Evolutionary conservation across 2,329 filamentous ascomycete genomes (phyloP).

Genomic region (Colletotrichum noveboracense): DNA sequence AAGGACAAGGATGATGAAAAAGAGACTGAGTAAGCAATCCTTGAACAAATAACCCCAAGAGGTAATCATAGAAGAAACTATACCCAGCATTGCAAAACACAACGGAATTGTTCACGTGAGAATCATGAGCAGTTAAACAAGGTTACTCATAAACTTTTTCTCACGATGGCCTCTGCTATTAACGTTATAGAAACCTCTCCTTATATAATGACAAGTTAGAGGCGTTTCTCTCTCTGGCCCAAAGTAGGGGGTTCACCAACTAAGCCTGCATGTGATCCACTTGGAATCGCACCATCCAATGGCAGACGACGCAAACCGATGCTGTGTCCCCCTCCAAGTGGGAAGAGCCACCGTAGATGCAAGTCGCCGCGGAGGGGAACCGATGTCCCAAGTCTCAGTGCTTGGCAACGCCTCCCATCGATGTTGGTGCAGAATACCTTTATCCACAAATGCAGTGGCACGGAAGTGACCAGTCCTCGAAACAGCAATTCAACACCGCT

Average conservation of each 20-base stretch:
- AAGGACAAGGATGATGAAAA: no score
- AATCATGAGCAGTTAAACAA: no score
- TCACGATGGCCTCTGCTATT: not conserved
- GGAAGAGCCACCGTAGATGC: not conserved
- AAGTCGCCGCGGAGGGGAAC: not conserved
- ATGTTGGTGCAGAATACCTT: not conserved
- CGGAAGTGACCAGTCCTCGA: not conserved
- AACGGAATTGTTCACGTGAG: no score
- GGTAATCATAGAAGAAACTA: no score
- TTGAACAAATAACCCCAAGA: no score
- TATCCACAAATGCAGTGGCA: not conserved
- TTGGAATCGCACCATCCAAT: slow-evolving; percentile 3
- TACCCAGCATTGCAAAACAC: no score
- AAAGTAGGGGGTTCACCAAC: not conserved
- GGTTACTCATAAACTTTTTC: not conserved
- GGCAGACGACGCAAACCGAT: not conserved
- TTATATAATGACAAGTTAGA: not conserved
- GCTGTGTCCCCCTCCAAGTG: not conserved
- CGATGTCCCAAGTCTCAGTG: not conserved
- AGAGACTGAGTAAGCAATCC: no score
- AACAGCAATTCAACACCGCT: not conserved
- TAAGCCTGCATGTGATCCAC: slow-evolving; percentile 11
- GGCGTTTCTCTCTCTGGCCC: not conserved
- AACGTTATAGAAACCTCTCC: not conserved
- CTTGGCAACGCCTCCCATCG: not conserved